phyloP scores from a whole-genome alignment of 306 rosid species.

The Canavalia ensiformis region DNA sequence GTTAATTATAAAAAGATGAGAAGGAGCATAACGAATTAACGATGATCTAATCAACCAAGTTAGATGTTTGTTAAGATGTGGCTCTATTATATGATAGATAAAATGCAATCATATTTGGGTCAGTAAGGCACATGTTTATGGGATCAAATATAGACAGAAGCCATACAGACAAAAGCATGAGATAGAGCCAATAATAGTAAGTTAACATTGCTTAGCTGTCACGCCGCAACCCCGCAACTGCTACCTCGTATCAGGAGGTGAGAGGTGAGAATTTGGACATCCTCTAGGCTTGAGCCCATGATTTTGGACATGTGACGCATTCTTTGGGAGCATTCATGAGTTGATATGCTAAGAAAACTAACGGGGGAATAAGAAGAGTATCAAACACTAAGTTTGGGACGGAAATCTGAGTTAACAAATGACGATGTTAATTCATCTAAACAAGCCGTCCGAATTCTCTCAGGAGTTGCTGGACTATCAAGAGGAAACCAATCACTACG shows the following conservation, averaged over 20 bases:
- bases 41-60: not conserved
- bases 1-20: no score
- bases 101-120: not conserved
- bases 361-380: constrained; percentile 7
- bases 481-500: constrained; percentile 86
- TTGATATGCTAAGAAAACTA: constrained; percentile 26
- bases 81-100: not conserved
- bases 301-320: not conserved
- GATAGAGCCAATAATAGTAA: not conserved
- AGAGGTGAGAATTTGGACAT: not conserved
- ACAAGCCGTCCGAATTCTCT: constrained; percentile 95
- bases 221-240: not conserved
- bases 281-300: constrained; percentile 4
- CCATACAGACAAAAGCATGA: not conserved
- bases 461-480: constrained; percentile 95
- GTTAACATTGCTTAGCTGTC: not conserved
- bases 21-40: no score
- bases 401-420: constrained; percentile 61
- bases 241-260: not conserved
- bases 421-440: constrained; percentile 69
- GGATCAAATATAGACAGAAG: not conserved
- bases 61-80: not conserved
- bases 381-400: constrained; percentile 83
- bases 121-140: not conserved
- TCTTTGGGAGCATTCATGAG: constrained; percentile 3